A percentile compares a stretch with the other conserved stretches of the same genome.
Conservation (phyloP, 768 basidiomycete species). For the Leccinum boreale region DNA sequence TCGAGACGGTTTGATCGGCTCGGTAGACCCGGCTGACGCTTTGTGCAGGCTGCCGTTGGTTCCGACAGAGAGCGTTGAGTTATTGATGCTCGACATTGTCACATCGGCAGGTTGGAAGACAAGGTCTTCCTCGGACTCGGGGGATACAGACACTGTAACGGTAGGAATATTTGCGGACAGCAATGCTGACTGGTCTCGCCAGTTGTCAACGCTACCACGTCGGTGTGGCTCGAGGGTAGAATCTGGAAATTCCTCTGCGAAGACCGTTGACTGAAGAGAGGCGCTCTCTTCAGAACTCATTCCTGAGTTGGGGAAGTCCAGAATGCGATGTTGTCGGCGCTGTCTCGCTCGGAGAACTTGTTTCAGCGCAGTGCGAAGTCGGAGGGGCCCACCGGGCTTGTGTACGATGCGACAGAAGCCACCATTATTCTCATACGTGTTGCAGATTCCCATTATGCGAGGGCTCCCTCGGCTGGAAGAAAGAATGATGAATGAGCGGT, state of each 20-base stretch:
- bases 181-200: conserved; percentile 19
- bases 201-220: conserved; percentile 33
- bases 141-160: conserved; percentile 16
- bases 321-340: conserved; percentile 26
- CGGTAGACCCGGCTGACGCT: conserved; percentile 56
- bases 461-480: conserved; percentile 69
- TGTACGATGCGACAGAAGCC: conserved; percentile 86
- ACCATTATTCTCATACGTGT: conserved; percentile 73
- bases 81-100: conserved; percentile 14
- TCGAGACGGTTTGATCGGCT: conserved; percentile 41
- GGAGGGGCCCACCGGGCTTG: conserved; percentile 85
- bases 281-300: conserved; percentile 24
- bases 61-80: conserved; percentile 52
- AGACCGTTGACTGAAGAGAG: conserved; percentile 27
- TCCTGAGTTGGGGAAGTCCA: conserved; percentile 16
- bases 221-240: conserved; percentile 21
- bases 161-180: conserved; percentile 8
- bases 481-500: conserved; percentile 71
- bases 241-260: conserved; percentile 24
- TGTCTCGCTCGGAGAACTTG: conserved; percentile 34
- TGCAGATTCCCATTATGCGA: conserved; percentile 55
- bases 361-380: conserved; percentile 63
- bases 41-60: conserved; percentile 66
- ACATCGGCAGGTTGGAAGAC: conserved; percentile 14
- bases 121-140: conserved; percentile 31